Evolutionary conservation across 1,284 basidiomycete genomes (phyloP).

Genomic region (Fistulina hepatica): DNA sequence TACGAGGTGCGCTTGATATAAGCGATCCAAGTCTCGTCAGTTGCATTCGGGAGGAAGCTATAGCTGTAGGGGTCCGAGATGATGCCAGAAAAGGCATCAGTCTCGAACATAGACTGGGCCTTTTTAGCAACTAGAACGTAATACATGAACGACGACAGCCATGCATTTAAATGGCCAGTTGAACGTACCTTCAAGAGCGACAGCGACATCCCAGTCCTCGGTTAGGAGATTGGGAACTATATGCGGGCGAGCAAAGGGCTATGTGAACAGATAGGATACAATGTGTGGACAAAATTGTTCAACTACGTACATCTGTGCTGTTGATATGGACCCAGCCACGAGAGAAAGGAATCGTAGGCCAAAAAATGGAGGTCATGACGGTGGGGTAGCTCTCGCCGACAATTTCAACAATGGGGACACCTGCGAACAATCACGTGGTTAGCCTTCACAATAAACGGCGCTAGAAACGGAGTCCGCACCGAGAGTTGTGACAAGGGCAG

Average conservation of each 20-base stretch:
- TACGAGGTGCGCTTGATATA: slow-evolving; percentile 13
- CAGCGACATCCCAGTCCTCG: slow-evolving; percentile 13
- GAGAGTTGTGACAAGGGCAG: neutral
- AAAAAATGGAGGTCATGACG: slow-evolving; percentile 14
- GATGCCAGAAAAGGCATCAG: slow-evolving; percentile 10
- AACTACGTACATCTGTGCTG: slow-evolving; percentile 11
- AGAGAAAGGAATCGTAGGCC: slow-evolving; percentile 14
- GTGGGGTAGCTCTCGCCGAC: slow-evolving; percentile 15
- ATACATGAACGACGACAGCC: slow-evolving; percentile 8
- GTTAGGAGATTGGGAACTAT: slow-evolving; percentile 15
- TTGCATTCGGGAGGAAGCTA: slow-evolving; percentile 11
- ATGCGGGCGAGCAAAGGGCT: slow-evolving; percentile 13
- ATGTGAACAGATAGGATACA: neutral
- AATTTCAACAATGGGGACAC: slow-evolving; percentile 14
- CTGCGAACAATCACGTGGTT: neutral
- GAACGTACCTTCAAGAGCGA: neutral
- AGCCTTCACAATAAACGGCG: neutral
- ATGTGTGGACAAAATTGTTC: neutral
- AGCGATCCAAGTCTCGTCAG: slow-evolving; percentile 14
- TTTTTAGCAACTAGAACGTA: slow-evolving; percentile 11
- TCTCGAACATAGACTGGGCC: slow-evolving; percentile 12
- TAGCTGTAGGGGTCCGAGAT: slow-evolving; percentile 12
- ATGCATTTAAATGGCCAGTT: neutral
- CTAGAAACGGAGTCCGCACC: neutral
- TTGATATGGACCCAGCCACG: slow-evolving; percentile 17